Evolutionary conservation across 345 rosid species (phyloP), one percentile per base, ranked within the genome.

Genomic region (Limnanthes douglasii): DNA sequence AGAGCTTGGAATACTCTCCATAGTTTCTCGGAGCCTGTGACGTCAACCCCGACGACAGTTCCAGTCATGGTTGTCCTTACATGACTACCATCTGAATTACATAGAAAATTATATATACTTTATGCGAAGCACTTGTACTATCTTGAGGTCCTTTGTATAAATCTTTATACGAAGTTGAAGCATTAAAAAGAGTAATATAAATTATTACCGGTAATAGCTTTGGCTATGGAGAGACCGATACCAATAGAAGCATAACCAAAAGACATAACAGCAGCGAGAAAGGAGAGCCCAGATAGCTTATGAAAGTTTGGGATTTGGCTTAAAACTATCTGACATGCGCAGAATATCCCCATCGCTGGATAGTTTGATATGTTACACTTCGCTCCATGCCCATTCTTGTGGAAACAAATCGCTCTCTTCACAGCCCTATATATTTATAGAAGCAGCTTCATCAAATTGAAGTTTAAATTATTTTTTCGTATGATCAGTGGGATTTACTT

Each of bases 261-360:
- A 21, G 95, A 88, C 97, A 88, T 88, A 14, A 88, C 25, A 3
- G 95, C 86, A 0, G 94, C 95, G 5, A 88, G 34, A 15, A 79
- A 39, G 5, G 98, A 88, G 46, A 88, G 86, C 66, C 77, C 79
- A 18, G 93, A 77, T 24, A 88, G 90, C 36, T 83, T 44, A 65
- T 72, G 79, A 19, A 88, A 88, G 48, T 75, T 69, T 1, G 84
- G 92, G 43, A 83, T 70, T 55, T 88, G 95, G 62, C 93, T 73
- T 0, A 88, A 75, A 15, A 83, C 12, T 11, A 76, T 60, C 47
- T 88, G 81, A 26, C 72, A 39, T 34, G 56, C 26, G 11, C 78
- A 90, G 31, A 83, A 88, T 18, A 60, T 54, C 2, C 50, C 59
- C 90, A 88, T 77, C 68, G 36, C 74, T 1, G 68, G 78, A 40